These are phyloP conservation scores for Trametes sanguinea DNA, from an alignment of 768 basidiomycete species.

Conservation along the genomic window DNA sequence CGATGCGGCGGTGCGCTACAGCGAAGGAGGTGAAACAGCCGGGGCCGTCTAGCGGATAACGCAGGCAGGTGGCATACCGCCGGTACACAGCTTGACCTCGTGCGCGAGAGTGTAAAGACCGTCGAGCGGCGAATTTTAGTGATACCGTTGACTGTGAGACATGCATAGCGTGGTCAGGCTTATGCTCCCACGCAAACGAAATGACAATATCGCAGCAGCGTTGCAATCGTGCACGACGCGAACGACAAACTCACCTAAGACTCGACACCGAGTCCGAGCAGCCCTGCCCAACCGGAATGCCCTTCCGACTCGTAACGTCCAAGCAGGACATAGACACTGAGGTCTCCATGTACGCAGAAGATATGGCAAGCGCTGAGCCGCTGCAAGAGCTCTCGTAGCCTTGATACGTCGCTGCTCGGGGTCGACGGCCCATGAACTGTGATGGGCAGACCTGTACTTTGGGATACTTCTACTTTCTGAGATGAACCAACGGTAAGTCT, in stretches of 20 bases:
- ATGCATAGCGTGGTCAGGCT: not conserved
- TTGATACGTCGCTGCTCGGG: not conserved
- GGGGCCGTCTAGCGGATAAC: not conserved
- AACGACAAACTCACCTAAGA: not conserved
- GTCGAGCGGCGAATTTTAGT: not conserved
- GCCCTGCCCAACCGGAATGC: not conserved
- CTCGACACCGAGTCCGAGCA: conserved; percentile 1
- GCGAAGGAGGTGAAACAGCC: not conserved
- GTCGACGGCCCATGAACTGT: not conserved
- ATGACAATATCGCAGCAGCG: not conserved
- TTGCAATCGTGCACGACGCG: not conserved
- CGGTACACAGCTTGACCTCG: conserved; percentile 3
- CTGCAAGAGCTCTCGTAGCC: not conserved
- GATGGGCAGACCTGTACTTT: not conserved
- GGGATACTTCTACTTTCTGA: not conserved
- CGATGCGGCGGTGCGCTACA: not conserved
- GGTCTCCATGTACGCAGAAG: not conserved
- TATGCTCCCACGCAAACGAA: not conserved
- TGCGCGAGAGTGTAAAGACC: not conserved
- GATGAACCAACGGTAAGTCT: not conserved
- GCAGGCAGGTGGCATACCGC: not conserved
- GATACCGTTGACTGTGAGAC: conserved; percentile 1
- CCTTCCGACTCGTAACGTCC: not conserved
- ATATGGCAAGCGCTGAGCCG: not conserved
- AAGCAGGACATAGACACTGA: not conserved